Evolutionary conservation across 2,329 filamentous ascomycete species (phyloP), one percentile per base, ranked within the genome.

Genomic region (Apiospora kogelbergensis): DNA sequence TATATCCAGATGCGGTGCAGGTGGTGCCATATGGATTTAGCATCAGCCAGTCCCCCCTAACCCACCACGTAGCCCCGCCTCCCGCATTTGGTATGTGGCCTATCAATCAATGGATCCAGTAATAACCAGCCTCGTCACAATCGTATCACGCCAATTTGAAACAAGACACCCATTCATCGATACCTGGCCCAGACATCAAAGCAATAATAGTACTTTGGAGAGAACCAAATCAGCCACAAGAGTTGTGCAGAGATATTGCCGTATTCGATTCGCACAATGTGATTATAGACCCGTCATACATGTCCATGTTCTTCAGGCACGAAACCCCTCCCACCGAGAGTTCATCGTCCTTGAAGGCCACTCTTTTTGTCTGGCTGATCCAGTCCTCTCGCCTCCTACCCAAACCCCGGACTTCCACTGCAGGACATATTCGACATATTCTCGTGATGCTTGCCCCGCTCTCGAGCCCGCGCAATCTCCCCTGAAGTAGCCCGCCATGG

Each of bases 401-500:
- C 3, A 64, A 64, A 64, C 60, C 60, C 33, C 60, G 37, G 60
- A 42, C 60, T 42, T 42, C 37, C 40, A 65, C 44, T 13, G 63
- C 63, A 65, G 37, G 37, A 37, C 26, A 42, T 6, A 17, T 11
- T 30, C 63, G 63, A 44, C 15, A 41, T 24, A 15, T 44, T 44
- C 41, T 41, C 63, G 63, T 44, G 63, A 65, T 65, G 63, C 37
- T 65, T 41, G 63, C 37, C 63, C 63, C 63, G 63, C 63, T 44
- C 41, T 44, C 41, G 6, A 44, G 63, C 37, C 40, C 13, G 41
- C 37, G 41, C 37, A 42, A 41, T 65, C 22, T 65, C 41, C 24
- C 63, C 40, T 65, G 37, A 65, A 42, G 22, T 24, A 44, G 30
- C 44, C 72, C 74, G 84, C 74, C 76, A 88, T 88, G 86, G 82